A percentile compares a stretch with the other conserved stretches of the same genome.
These are phyloP conservation scores for Datisca glomerata DNA, from an alignment of 306 rosid genomes.

Conservation along the genomic window DNA sequence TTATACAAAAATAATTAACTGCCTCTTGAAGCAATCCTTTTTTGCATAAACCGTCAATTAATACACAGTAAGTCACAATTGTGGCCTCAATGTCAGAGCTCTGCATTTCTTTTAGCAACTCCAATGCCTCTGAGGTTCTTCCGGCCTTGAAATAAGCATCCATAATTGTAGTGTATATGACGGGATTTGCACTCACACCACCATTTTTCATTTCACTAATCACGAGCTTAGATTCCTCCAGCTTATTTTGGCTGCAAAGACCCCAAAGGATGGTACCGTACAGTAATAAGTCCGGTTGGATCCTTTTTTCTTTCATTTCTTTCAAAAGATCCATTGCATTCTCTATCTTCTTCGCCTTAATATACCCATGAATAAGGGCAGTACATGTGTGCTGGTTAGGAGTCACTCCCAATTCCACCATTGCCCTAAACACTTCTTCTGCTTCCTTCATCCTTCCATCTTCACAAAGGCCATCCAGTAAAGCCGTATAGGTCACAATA, in stretches of 20 bases:
- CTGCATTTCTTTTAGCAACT: slow-evolving; percentile 59
- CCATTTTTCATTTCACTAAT: slow-evolving; percentile 41
- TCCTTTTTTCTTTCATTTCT: slow-evolving; percentile 51
- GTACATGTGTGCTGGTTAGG: slow-evolving; percentile 54
- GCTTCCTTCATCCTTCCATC: slow-evolving; percentile 69
- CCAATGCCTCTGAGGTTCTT: slow-evolving; percentile 44
- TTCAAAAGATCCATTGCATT: slow-evolving; percentile 44
- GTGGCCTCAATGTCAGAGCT: slow-evolving; percentile 44
- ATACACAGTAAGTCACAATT: slow-evolving; percentile 65
- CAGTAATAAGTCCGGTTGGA: slow-evolving; percentile 49
- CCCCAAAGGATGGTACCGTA: slow-evolving; percentile 80
- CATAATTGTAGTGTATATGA: slow-evolving; percentile 62
- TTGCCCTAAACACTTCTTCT: slow-evolving; percentile 49
- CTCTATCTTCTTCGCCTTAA: slow-evolving; percentile 46
- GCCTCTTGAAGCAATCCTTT: slow-evolving; percentile 62
- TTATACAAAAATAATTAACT: slow-evolving; percentile 37
- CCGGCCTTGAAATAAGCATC: slow-evolving; percentile 79
- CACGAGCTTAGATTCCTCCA: slow-evolving; percentile 46
- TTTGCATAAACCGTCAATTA: slow-evolving; percentile 88
- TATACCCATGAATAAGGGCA: slow-evolving; percentile 73
- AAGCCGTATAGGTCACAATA: slow-evolving; percentile 52
- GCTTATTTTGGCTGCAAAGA: slow-evolving; percentile 50
- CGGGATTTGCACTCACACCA: slow-evolving; percentile 54
- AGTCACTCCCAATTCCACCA: slow-evolving; percentile 45
- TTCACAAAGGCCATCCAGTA: slow-evolving; percentile 76